Conservation (phyloP, 306 rosid species). For the Datisca glomerata region DNA sequence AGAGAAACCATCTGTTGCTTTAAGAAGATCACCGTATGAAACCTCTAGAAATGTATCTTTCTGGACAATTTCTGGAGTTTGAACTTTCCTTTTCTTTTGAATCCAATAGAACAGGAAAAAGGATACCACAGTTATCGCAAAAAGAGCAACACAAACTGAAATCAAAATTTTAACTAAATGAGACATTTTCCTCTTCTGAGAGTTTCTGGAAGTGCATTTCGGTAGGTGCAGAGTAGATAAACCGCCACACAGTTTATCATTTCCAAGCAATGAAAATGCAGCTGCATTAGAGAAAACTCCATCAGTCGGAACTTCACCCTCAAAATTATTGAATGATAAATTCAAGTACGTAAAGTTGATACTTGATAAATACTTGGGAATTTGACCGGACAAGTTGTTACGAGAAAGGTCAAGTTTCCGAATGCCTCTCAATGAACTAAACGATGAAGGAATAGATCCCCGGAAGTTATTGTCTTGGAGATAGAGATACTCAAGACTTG, state of each 20-base stretch:
- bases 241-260: slow-evolving; percentile 24
- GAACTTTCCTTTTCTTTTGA: not conserved
- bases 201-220: not conserved
- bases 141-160: not conserved
- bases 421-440: not conserved
- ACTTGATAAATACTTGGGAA: slow-evolving; percentile 11
- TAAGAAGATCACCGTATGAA: slow-evolving; percentile 17
- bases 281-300: slow-evolving; percentile 19
- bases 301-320: slow-evolving; percentile 14
- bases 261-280: slow-evolving; percentile 11
- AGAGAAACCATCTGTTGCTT: slow-evolving; percentile 23
- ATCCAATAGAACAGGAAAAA: not conserved
- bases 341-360: slow-evolving; percentile 7
- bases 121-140: not conserved
- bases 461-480: not conserved
- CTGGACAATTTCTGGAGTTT: not conserved
- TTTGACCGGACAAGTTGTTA: not conserved
- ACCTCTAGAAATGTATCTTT: slow-evolving; percentile 4
- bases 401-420: not conserved
- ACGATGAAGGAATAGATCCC: not conserved
- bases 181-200: not conserved
- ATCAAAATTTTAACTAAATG: not conserved
- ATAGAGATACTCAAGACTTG: not conserved
- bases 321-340: slow-evolving; percentile 17
- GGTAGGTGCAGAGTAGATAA: not conserved